Conservation (phyloP, 208 protist genomes). For the Porcisia hertigi region DNA sequence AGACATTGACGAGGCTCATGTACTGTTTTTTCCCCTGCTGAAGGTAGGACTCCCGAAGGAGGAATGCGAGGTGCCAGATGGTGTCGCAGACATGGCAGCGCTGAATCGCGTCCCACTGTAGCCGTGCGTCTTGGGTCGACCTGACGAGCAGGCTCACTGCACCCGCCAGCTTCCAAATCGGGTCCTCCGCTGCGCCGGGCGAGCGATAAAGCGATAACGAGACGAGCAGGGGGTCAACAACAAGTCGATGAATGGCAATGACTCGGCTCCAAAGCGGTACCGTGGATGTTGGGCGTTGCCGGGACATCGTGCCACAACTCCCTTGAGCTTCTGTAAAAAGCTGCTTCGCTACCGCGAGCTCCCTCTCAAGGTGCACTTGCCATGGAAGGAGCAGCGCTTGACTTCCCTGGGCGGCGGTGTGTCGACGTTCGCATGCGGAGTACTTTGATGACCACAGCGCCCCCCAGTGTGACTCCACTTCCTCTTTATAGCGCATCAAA, state of each 20-base stretch:
- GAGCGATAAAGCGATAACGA: conserved; percentile 81
- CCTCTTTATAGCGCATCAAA: conserved; percentile 41
- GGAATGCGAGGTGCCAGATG: conserved; percentile 67
- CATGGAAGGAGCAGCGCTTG: conserved; percentile 5
- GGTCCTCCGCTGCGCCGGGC: conserved; percentile 66
- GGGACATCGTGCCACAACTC: background rate
- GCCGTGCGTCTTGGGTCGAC: conserved; percentile 65
- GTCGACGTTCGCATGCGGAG: background rate
- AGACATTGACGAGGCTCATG: conserved; percentile 71
- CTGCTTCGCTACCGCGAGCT: background rate
- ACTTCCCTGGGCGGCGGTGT: conserved; percentile 1
- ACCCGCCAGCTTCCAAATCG: conserved; percentile 65
- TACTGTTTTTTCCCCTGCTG: conserved; percentile 60
- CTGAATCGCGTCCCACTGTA: conserved; percentile 70
- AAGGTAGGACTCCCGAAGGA: conserved; percentile 69
- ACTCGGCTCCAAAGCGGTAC: conserved; percentile 35
- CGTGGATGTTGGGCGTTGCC: background rate
- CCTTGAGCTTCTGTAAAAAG: background rate
- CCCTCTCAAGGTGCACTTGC: background rate
- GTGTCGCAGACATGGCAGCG: conserved; percentile 54
- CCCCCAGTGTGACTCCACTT: conserved; percentile 32
- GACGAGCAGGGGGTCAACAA: conserved; percentile 60
- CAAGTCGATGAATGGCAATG: conserved; percentile 55
- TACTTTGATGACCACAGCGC: background rate
- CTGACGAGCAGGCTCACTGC: conserved; percentile 68